Evolutionary conservation across 2,329 filamentous ascomycete genomes (phyloP).

Genomic region (Alternaria viburni): DNA sequence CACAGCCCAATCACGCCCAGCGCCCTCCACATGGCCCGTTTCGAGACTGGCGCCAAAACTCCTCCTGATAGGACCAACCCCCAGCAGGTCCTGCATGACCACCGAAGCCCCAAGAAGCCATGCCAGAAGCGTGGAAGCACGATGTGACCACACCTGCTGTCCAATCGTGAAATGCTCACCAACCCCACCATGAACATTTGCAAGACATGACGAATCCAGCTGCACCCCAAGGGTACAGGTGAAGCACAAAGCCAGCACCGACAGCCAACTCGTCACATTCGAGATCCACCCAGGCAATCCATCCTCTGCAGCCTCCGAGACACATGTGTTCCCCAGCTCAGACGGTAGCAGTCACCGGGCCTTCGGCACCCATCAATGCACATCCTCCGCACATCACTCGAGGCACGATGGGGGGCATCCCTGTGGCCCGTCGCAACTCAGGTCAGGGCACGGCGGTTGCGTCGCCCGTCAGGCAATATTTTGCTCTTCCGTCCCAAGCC

Average conservation of each 20-base stretch:
- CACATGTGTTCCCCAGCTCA: constrained; percentile 1
- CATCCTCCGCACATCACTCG: constrained; percentile 16
- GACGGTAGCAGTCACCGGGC: constrained; percentile 7
- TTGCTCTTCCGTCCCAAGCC: constrained; percentile 8
- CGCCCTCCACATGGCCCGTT: constrained; percentile 21
- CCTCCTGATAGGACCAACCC: constrained; percentile 28
- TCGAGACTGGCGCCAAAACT: constrained; percentile 24
- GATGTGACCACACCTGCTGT: constrained; percentile 16
- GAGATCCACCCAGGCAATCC: not conserved
- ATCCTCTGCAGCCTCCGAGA: constrained; percentile 8
- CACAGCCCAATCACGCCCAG: constrained; percentile 31
- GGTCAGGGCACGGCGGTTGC: constrained; percentile 32
- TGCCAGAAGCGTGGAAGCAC: constrained; percentile 2
- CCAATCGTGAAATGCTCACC: constrained; percentile 32
- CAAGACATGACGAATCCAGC: constrained; percentile 35
- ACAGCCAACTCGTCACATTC: constrained; percentile 1
- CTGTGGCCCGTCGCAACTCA: constrained; percentile 7
- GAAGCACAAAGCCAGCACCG: not conserved
- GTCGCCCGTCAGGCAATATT: constrained; percentile 35
- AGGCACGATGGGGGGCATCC: constrained; percentile 5
- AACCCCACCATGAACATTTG: constrained; percentile 21
- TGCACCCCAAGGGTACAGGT: not conserved
- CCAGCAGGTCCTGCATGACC: constrained; percentile 2
- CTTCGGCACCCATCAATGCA: not conserved
- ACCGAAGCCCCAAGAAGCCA: not conserved